Percentiles rank a stretch among this genome's conserved stretches.
Conservation (phyloP, 139 green algal species). For the Edaphochlamys debaryana region DNA sequence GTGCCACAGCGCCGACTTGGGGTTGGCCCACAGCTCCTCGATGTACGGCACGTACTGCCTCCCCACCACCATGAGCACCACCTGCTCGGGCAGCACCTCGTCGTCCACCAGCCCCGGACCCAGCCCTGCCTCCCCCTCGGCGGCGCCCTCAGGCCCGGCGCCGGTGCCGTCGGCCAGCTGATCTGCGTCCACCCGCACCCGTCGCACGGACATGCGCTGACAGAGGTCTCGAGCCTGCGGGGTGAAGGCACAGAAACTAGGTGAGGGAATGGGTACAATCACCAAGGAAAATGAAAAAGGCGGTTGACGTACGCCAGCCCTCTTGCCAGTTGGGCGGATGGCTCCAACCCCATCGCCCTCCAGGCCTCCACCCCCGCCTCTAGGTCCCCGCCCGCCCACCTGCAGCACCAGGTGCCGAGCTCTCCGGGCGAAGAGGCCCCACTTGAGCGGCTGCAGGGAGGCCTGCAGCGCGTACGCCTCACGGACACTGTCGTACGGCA, state of each 20-base stretch:
- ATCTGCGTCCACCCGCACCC: constrained; percentile 7
- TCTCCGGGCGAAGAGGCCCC: constrained; percentile 10
- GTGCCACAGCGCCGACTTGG: constrained; percentile 33
- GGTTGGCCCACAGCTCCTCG: constrained; percentile 40
- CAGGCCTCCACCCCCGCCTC: too few relatives aligned
- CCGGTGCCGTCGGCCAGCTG: background rate
- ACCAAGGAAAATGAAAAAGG: too few relatives aligned
- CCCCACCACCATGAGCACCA: constrained; percentile 37
- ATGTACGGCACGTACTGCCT: constrained; percentile 44
- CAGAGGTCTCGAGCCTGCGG: constrained; percentile 31
- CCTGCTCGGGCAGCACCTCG: background rate
- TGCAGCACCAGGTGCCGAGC: constrained; percentile 44
- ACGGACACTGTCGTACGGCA: background rate
- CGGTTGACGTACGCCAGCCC: too few relatives aligned
- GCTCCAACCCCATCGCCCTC: too few relatives aligned
- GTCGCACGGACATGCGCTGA: constrained; percentile 21
- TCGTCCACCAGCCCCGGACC: background rate
- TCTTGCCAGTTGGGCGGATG: too few relatives aligned
- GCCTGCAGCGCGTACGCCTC: constrained; percentile 25
- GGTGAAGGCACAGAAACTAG: background rate
- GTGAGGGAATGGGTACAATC: too few relatives aligned
- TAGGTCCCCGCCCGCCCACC: constrained; percentile 21
- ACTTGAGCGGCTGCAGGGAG: constrained; percentile 48
- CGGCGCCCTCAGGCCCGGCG: too few relatives aligned
- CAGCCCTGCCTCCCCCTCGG: background rate